These are phyloP conservation scores for Discostella stelligera DNA, from an alignment of 352 stramenopile genomes.

Conservation along the genomic window DNA sequence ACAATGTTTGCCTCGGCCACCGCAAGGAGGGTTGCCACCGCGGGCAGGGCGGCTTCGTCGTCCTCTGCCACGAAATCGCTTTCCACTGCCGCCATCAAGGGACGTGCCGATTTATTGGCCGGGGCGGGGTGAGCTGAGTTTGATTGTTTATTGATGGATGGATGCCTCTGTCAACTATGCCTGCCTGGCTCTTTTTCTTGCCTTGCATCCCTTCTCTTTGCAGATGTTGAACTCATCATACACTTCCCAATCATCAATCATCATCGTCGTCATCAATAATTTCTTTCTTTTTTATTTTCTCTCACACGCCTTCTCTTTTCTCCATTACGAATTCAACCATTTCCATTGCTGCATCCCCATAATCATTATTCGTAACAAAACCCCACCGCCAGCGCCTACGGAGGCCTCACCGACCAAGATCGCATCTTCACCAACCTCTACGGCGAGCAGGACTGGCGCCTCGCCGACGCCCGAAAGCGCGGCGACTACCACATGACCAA, in stretches of 20 bases:
- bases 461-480: constrained; percentile 88
- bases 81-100: constrained; percentile 19
- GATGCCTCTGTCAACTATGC: too few relatives aligned
- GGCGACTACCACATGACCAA: constrained; percentile 95
- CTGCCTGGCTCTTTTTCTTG: too few relatives aligned
- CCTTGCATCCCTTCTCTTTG: too few relatives aligned
- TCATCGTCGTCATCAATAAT: too few relatives aligned
- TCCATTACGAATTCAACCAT: too few relatives aligned
- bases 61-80: constrained; percentile 1
- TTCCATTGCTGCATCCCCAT: background rate
- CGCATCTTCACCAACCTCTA: constrained; percentile 99
- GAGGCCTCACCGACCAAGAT: constrained; percentile 96
- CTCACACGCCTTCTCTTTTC: too few relatives aligned
- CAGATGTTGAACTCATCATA: too few relatives aligned
- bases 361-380: too few relatives aligned
- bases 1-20: constrained; percentile 2
- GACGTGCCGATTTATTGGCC: constrained; percentile 42
- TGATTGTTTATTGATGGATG: background rate
- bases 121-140: constrained; percentile 41
- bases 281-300: too few relatives aligned
- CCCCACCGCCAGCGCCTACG: constrained; percentile 76
- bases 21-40: constrained; percentile 1
- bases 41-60: background rate
- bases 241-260: too few relatives aligned
- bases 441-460: constrained; percentile 91